These are phyloP conservation scores for Chytriomyces sp. DNA, from an alignment of 192 early-diverging fungal genomes.

Conservation along the genomic window DNA sequence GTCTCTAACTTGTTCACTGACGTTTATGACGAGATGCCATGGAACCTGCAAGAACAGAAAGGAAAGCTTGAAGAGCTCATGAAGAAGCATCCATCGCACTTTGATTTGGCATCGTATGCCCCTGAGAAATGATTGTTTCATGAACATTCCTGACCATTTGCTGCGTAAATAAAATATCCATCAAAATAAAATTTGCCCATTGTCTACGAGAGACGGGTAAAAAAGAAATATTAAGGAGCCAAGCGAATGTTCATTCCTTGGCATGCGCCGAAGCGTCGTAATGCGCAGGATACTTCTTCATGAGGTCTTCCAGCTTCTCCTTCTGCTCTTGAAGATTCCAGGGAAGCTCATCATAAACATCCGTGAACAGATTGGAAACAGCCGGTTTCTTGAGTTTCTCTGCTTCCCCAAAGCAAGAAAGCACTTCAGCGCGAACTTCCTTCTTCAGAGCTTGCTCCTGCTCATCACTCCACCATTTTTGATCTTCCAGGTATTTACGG, in stretches of 20 bases:
- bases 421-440: slow-evolving; percentile 69
- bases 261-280: slow-evolving; percentile 8
- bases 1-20: slow-evolving; percentile 86
- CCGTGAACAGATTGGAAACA: slow-evolving; percentile 81
- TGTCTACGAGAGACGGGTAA: no score
- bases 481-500: slow-evolving; percentile 83
- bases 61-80: slow-evolving; percentile 77
- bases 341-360: slow-evolving; percentile 89
- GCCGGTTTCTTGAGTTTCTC: slow-evolving; percentile 90
- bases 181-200: no score
- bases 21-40: slow-evolving; percentile 86
- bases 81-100: slow-evolving; percentile 50
- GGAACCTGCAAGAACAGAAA: slow-evolving; percentile 76
- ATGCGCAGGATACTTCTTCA: slow-evolving; percentile 55
- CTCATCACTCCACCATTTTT: slow-evolving; percentile 84
- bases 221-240: no score
- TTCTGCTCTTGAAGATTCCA: slow-evolving; percentile 78
- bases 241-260: not conserved
- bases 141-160: no score
- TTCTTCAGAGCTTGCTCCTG: slow-evolving; percentile 64
- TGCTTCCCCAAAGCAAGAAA: slow-evolving; percentile 79
- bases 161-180: no score
- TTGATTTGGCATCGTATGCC: slow-evolving; percentile 1
- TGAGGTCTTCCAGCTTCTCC: slow-evolving; percentile 74
- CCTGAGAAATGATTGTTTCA: not conserved